A percentile compares a stretch with the other conserved stretches of the same genome.
Conservation (phyloP, 108 stramenopile species). For the Skeletonema marinoi region DNA sequence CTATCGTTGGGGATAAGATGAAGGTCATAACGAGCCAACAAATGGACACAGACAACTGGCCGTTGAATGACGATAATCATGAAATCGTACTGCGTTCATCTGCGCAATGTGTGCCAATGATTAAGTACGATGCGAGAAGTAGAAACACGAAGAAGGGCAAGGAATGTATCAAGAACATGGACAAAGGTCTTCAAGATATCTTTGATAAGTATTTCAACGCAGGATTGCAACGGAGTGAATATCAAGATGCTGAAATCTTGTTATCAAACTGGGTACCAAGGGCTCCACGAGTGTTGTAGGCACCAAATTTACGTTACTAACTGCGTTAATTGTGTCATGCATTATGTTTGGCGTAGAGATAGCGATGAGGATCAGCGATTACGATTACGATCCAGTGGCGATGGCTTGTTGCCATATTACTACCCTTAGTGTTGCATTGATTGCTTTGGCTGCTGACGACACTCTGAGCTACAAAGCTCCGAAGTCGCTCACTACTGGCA, state of each 20-base stretch:
- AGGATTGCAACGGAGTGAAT: neutral
- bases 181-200: neutral
- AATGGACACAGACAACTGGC: neutral
- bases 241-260: neutral
- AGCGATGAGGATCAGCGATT: no score
- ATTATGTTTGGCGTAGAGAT: no score
- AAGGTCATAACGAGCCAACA: neutral
- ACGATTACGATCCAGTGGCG: no score
- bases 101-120: slow-evolving; percentile 35
- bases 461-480: slow-evolving; percentile 7
- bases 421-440: no score
- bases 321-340: neutral
- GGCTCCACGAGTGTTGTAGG: no score
- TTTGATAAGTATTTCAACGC: neutral
- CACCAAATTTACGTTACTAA: no score
- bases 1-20: slow-evolving; percentile 44
- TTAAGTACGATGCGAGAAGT: slow-evolving; percentile 11
- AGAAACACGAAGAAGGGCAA: neutral
- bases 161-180: neutral
- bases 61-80: slow-evolving; percentile 12
- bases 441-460: no score
- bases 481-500: neutral
- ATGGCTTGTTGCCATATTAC: no score
- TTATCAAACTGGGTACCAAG: no score
- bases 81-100: slow-evolving; percentile 39